Evolutionary conservation across 441 rosid species (phyloP), one percentile per base, ranked within the genome.

Genomic region (Capsella rubella): DNA sequence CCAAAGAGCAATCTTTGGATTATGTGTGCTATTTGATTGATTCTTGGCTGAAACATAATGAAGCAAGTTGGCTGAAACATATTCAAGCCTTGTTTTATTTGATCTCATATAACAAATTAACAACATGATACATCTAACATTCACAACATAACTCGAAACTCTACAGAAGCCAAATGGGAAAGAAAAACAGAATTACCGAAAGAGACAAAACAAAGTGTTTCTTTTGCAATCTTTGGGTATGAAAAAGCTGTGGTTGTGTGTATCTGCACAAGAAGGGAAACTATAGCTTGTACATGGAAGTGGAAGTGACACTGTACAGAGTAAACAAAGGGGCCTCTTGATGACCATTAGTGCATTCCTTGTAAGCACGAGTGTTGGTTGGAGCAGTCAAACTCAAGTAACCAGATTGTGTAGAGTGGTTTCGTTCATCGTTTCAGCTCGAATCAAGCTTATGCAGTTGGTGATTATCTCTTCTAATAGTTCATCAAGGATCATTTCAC

Each of bases 401-500:
- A 29, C 2, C 61, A 39, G 25, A 21, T 21, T 21, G 25, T 21
- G 25, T 21, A 21, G 25, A 21, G 25, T 21, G 25, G 25, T 21
- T 25, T 59, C 27, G 58, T 56, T 57, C 9, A 40, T 52, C 58
- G 46, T 46, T 50, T 49, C 43, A 49, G 59, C 61, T 69, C 42
- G 67, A 64, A 52, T 31, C 10, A 61, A 76, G 62, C 64, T 57
- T 46, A 46, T 34, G 67, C 34, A 80, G 80, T 79, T 80, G 54
- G 52, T 64, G 68, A 82, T 32, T 12, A 79, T 83, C 78, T 89
- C 95, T 59, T 86, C 91, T 56, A 92, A 60, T 75, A 95, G 77
- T 40, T 90, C 96, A 6, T 85, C 87, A 25, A 95, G 84, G 42
- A 95, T 87, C 37, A 60, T 76, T 64, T 92, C 89, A 32, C 87